Conservation (phyloP, 192 early-diverging fungal species). For the Powellomyces hirtus region DNA sequence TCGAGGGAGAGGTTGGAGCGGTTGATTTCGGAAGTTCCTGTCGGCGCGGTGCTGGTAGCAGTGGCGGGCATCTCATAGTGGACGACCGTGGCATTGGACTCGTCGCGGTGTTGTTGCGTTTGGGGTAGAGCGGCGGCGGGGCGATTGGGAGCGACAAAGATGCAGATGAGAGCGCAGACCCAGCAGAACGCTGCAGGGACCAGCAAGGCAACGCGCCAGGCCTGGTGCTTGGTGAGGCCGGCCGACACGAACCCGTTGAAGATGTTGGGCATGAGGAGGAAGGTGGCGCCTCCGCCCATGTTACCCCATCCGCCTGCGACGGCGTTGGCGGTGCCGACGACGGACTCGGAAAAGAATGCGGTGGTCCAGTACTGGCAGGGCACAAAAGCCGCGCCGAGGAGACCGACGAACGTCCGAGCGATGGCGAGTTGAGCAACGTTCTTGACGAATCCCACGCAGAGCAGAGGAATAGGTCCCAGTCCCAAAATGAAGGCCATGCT, state of each 20-base stretch:
- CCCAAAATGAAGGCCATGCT: conserved; percentile 57
- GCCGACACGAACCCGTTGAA: conserved; percentile 26
- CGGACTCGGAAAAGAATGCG: conserved; percentile 49
- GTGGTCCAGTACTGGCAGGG: conserved; percentile 71
- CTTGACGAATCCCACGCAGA: conserved; percentile 42
- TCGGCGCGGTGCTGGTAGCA: background rate
- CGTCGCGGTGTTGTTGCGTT: background rate
- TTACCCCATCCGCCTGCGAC: conserved; percentile 70
- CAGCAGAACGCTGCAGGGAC: conserved; percentile 27
- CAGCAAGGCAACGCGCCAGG: conserved; percentile 46
- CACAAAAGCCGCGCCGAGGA: conserved; percentile 65
- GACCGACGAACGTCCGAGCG: conserved; percentile 54
- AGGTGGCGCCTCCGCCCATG: conserved; percentile 64
- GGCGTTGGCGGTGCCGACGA: conserved; percentile 69
- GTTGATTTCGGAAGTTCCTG: conserved; percentile 21
- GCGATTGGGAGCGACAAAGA: background rate
- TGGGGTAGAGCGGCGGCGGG: background rate
- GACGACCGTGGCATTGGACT: background rate
- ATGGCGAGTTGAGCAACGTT: conserved; percentile 47
- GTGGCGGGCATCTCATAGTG: background rate
- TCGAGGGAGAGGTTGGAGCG: background rate
- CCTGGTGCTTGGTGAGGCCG: conserved; percentile 24
- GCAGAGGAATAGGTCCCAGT: conserved; percentile 54
- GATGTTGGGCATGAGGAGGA: conserved; percentile 60
- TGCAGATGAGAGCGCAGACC: conserved; percentile 14